phyloP scores from a whole-genome alignment of 2,329 filamentous ascomycete species.

The Aspergillus caelatus region DNA sequence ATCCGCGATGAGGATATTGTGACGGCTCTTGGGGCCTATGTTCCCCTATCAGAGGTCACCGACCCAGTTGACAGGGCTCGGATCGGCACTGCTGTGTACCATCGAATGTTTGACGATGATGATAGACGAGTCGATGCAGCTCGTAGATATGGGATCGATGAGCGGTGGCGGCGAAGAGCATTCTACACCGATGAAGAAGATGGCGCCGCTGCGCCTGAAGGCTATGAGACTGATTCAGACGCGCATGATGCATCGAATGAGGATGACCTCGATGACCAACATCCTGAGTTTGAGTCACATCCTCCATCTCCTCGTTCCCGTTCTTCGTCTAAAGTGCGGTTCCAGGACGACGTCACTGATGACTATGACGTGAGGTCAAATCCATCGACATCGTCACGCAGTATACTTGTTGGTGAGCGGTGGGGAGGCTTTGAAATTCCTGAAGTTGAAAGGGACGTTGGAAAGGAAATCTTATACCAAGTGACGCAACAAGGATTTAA shows the following conservation, averaged over 20 bases:
- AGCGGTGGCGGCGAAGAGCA: conserved; percentile 74
- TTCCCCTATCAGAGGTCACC: conserved; percentile 46
- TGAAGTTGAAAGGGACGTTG: conserved; percentile 77
- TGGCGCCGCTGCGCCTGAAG: conserved; percentile 65
- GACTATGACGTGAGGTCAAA: conserved; percentile 74
- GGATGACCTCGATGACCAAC: conserved; percentile 54
- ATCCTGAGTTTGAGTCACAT: conserved; percentile 34
- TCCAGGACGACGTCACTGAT: conserved; percentile 67
- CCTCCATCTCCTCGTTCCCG: conserved; percentile 61
- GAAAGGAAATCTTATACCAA: conserved; percentile 87
- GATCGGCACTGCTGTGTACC: conserved; percentile 41
- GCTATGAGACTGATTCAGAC: conserved; percentile 54
- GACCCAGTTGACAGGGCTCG: conserved; percentile 46
- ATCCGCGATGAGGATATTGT: conserved; percentile 46
- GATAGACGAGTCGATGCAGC: conserved; percentile 40
- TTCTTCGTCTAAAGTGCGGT: conserved; percentile 78
- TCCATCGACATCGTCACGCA: conserved; percentile 71
- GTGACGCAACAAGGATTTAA: conserved; percentile 92
- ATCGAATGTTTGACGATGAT: conserved; percentile 44
- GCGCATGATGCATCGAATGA: conserved; percentile 52
- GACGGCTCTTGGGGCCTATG: conserved; percentile 44
- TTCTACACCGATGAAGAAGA: conserved; percentile 89
- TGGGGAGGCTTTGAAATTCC: conserved; percentile 80
- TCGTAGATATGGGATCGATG: conserved; percentile 55
- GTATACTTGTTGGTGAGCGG: conserved; percentile 66